Evolutionary conservation across 2,329 filamentous ascomycete genomes (phyloP).

Genomic region (Cladosporium sphaerospermum): DNA sequence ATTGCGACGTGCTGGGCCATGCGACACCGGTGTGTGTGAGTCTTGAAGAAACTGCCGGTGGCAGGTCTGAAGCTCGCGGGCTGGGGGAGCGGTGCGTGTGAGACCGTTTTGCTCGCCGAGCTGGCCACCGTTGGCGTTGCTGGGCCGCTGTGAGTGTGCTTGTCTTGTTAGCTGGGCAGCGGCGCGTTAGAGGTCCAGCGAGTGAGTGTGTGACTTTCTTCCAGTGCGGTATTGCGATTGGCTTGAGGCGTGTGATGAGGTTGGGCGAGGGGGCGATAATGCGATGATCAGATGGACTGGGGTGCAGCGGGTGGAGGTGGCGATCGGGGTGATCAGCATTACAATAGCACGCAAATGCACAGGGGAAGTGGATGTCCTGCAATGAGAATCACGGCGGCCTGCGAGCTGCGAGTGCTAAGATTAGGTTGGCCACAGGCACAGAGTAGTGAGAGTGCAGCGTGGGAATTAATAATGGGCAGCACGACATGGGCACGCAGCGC

Average conservation of each 20-base stretch:
- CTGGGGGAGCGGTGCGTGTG: background rate
- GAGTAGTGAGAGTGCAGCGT: too few species aligned
- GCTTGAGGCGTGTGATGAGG: too few species aligned
- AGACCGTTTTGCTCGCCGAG: background rate
- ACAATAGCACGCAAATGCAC: too few species aligned
- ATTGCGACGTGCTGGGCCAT: background rate
- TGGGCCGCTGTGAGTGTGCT: background rate
- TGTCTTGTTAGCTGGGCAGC: background rate
- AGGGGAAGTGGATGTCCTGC: too few species aligned
- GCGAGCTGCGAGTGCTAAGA: background rate
- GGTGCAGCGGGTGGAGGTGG: too few species aligned
- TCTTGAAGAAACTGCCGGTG: background rate
- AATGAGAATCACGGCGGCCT: background rate
- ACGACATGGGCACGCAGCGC: too few species aligned
- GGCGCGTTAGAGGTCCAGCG: background rate
- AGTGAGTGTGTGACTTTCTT: background rate
- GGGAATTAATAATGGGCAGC: too few species aligned
- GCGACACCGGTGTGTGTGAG: background rate
- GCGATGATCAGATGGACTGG: too few species aligned
- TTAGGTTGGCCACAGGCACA: background rate
- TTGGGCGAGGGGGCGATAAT: too few species aligned
- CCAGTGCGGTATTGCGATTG: too few species aligned
- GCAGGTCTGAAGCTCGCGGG: background rate
- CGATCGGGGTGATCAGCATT: too few species aligned
- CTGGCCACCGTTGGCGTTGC: background rate